A percentile compares a stretch with the other conserved stretches of the same genome.
phyloP scores from a whole-genome alignment of 2,329 filamentous ascomycete species.

The Aureobasidium sp. region DNA sequence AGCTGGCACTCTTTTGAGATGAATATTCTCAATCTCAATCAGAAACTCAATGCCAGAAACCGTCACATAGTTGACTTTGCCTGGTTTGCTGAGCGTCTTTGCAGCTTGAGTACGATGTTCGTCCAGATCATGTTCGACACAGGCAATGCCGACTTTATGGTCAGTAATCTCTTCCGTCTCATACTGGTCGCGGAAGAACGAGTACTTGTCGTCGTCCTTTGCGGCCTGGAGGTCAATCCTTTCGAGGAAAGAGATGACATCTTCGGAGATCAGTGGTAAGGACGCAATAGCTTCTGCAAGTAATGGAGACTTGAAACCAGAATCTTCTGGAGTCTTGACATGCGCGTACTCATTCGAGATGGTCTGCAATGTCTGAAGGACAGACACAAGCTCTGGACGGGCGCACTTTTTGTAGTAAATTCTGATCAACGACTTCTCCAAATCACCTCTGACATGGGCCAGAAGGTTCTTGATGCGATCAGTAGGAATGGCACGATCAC shows the following conservation, averaged over 20 bases:
- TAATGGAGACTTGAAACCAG: conserved; percentile 64
- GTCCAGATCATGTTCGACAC: conserved; percentile 81
- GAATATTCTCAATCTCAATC: conserved; percentile 79
- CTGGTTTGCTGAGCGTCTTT: conserved; percentile 60
- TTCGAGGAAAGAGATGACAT: conserved; percentile 68
- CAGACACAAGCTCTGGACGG: conserved; percentile 75
- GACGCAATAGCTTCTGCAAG: conserved; percentile 65
- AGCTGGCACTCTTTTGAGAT: conserved; percentile 81
- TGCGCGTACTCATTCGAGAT: conserved; percentile 70
- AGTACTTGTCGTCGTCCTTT: conserved; percentile 82
- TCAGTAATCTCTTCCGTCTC: conserved; percentile 86
- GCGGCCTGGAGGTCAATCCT: conserved; percentile 81
- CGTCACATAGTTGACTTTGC: conserved; percentile 67
- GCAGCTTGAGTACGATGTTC: conserved; percentile 67
- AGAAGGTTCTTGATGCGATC: conserved; percentile 71
- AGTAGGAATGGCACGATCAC: conserved; percentile 58
- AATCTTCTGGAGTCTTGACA: conserved; percentile 57
- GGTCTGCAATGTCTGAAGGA: conserved; percentile 77
- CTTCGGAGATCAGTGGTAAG: conserved; percentile 68
- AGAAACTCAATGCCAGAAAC: conserved; percentile 90
- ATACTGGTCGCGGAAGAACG: conserved; percentile 79
- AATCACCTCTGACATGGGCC: conserved; percentile 64
- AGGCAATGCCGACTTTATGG: conserved; percentile 88
- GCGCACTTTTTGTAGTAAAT: conserved; percentile 98
- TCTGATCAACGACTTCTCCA: conserved; percentile 87